phyloP scores from a whole-genome alignment of 495 filamentous ascomycete species.

The Neurospora hispaniola region DNA sequence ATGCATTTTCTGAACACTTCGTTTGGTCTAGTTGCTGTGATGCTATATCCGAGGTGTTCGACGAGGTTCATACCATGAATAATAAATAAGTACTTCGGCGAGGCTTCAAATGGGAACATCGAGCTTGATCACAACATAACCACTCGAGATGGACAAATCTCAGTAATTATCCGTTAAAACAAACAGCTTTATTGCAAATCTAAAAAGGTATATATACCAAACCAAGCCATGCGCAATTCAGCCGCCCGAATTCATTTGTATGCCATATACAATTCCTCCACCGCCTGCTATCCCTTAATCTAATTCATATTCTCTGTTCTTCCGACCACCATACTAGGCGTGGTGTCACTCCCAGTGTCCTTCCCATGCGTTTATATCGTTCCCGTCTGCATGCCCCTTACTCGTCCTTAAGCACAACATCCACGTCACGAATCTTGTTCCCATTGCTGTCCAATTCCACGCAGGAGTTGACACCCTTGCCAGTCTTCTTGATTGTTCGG shows the following conservation, averaged over 20 bases:
- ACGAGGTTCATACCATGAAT: neutral
- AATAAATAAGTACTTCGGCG: neutral
- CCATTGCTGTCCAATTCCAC: constrained; percentile 30
- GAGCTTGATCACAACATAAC: neutral
- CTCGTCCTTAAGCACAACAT: neutral
- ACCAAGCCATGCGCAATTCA: neutral
- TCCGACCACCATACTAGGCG: neutral
- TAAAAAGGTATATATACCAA: neutral
- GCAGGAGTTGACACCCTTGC: constrained; percentile 73
- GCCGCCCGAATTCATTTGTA: neutral
- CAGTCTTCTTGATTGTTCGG: constrained; percentile 86
- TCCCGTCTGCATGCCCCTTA: neutral
- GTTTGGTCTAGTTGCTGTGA: neutral
- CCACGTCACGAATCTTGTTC: neutral
- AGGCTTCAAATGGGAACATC: neutral
- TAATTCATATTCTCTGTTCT: neutral
- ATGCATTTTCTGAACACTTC: neutral
- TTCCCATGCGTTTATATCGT: neutral
- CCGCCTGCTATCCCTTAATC: neutral
- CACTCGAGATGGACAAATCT: neutral
- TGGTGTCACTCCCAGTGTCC: neutral
- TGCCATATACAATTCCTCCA: neutral
- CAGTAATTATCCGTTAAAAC: neutral
- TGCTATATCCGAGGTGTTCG: neutral
- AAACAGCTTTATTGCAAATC: neutral